Base-by-base conservation (phyloP, 345 rosid species). In the Lagerstroemia speciosa region DNA sequence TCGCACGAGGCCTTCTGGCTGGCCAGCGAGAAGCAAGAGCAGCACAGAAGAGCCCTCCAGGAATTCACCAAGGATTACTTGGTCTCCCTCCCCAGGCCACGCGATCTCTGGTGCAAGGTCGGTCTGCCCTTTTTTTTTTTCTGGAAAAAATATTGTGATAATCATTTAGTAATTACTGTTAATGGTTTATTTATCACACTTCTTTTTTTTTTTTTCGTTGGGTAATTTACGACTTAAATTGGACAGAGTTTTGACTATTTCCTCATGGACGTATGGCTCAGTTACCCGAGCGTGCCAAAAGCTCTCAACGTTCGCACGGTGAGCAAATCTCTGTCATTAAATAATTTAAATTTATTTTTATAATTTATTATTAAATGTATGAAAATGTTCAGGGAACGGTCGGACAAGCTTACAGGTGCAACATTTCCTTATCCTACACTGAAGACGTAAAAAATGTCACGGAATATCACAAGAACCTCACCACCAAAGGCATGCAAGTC, bases 281-380 rank as follows among this genome's bases (percentile, higher is more conserved):
- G 74, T 34, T 71, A 78, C 29, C 31, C 67, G 5, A 65, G 48
- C 14, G 84, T 81, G 16, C 80, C 16, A 63, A 52, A 62, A 24
- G 80, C 84, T 58, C 76, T 81, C 4, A 31, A 76, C 66, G 77
- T 81, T 38, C 64, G 78, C 30, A 38, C 15, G 74, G 84, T 81
- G 66, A 31, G 67, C 38, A 2, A 17, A 32, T n/a, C n/a, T n/a
- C n/a, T n/a, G n/a, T n/a, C n/a, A n/a, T n/a, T n/a, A n/a, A n/a
- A n/a, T n/a, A n/a, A n/a, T n/a, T n/a, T n/a, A n/a, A n/a, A n/a
- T n/a, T n/a, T n/a, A n/a, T n/a, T n/a, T n/a, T n/a, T n/a, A n/a
- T n/a, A n/a, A n/a, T n/a, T n/a, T n/a, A n/a, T n/a, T n/a, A n/a
- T n/a, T n/a, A n/a, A n/a, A n/a, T n/a, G n/a, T n/a, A n/a, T n/a